phyloP scores from a whole-genome alignment of 805 yeast species.

The Candida broadrunensis region DNA sequence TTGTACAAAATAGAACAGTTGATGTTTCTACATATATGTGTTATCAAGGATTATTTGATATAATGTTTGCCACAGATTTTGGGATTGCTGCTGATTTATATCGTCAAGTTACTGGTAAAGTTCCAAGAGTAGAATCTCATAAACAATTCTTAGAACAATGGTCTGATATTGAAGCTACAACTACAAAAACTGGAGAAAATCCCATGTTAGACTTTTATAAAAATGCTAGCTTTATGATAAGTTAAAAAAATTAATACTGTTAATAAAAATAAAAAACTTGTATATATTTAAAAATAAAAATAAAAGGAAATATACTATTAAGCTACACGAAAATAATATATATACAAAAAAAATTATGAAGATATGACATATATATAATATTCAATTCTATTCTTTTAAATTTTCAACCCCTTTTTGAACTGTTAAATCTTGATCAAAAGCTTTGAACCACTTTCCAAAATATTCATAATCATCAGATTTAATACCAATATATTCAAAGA shows the following conservation, averaged over 20 bases:
- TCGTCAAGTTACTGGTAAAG: constrained; percentile 58
- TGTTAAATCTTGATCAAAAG: constrained; percentile 3
- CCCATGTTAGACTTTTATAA: constrained; percentile 78
- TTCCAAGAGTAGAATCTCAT: constrained; percentile 55
- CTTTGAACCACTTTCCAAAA: constrained; percentile 37
- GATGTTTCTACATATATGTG: constrained; percentile 74
- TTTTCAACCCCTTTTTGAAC: constrained; percentile 5
- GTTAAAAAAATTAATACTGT: too few relatives aligned
- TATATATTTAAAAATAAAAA: too few relatives aligned
- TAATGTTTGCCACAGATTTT: constrained; percentile 84
- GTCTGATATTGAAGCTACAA: constrained; percentile 68
- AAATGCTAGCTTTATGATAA: constrained; percentile 66
- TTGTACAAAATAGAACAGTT: constrained; percentile 63
- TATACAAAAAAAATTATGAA: too few relatives aligned
- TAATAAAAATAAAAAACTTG: too few relatives aligned
- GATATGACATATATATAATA: too few relatives aligned
- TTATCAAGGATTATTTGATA: constrained; percentile 83
- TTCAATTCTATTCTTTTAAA: too few relatives aligned
- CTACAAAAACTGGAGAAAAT: constrained; percentile 75
- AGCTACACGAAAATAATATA: too few relatives aligned
- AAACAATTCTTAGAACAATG: constrained; percentile 62
- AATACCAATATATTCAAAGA: constrained; percentile 15
- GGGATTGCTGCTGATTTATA: constrained; percentile 59
- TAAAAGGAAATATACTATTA: too few relatives aligned
- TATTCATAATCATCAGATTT: constrained; percentile 38